Evolutionary conservation across 768 basidiomycete species (phyloP), one percentile per base, ranked within the genome.

Genomic region (Calocera viscosa): DNA sequence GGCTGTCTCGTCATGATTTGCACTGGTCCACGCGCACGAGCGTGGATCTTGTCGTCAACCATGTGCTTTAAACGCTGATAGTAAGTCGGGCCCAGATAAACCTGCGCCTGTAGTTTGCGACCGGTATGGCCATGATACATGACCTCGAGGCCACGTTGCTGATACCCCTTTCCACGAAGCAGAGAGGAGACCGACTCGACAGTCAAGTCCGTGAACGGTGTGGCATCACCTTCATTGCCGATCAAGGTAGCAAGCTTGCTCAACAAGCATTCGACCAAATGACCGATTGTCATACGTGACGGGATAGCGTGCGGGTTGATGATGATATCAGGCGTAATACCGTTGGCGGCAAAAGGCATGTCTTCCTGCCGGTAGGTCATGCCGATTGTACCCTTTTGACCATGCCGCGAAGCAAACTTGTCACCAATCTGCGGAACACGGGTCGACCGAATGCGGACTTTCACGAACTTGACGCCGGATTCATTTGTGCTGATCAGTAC

Each of bases 31-130:
- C 96, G 79, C 22, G 96, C 96, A 66, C 96, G 86, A 32, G 96
- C 95, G 78, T 99, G 96, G 65, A 98, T 99, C 81, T 99, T 99
- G 78, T 99, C 96, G 76, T 97, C 94, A 49, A 99, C 96, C 95
- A 99, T 99, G 79, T 99, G 96, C 80, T 98, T 98, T 71, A 98
- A 81, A 39, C 95, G 88, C 76, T 99, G 95, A 76, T 99, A 99
- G 76, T 99, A 99, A 2, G 96, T 99, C 17, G 96, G 96, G 3
- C 96, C 96, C 69, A 99, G 88, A 77, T 98, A 99, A 14, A 99
- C 86, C 74, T 99, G 96, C 10, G 96, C 96, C 75, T 97, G 94
- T 1, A 99, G 84, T 75, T 99, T 99, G 67, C 86, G 85, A n/a
- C 95, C 96, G 0, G 95, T 96, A 75, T 98, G 96, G 2, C 96